phyloP scores from a whole-genome alignment of 495 filamentous ascomycete species.

The Beverwykella pulmonaria region DNA sequence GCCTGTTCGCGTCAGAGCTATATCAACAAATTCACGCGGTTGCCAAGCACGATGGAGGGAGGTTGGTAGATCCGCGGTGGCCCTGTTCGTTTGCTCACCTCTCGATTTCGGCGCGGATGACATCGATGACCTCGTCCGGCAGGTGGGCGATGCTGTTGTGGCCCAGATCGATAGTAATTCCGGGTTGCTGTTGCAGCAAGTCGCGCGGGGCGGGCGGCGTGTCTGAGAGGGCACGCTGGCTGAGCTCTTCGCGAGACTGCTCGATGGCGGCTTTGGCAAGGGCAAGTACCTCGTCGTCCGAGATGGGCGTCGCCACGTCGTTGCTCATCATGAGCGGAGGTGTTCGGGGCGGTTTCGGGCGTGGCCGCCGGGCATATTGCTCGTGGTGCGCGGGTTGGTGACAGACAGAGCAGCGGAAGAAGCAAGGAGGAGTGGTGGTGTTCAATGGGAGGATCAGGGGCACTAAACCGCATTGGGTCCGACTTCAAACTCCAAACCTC shows the following conservation, averaged over 20 bases:
- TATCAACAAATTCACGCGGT: too few relatives aligned
- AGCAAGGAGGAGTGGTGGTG: too few relatives aligned
- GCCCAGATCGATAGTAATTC: conserved; percentile 86
- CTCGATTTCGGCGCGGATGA: conserved; percentile 91
- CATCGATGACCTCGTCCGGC: conserved; percentile 85
- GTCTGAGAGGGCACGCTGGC: conserved; percentile 30
- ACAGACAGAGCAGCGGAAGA: background rate
- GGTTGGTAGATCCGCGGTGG: background rate
- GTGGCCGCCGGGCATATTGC: conserved; percentile 9
- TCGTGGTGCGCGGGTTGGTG: conserved; percentile 1
- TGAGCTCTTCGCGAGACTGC: conserved; percentile 36
- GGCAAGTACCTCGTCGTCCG: conserved; percentile 39
- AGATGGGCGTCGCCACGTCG: conserved; percentile 33
- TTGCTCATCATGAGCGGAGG: conserved; percentile 37
- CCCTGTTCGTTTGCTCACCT: conserved; percentile 58
- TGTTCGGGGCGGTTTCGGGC: background rate
- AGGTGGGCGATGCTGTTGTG: conserved; percentile 77
- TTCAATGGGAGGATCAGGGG: background rate
- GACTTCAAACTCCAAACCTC: conserved; percentile 2
- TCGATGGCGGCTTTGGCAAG: conserved; percentile 36
- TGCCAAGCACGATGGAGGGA: conserved; percentile 1
- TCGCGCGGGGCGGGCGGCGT: conserved; percentile 24
- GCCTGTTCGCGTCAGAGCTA: conserved; percentile 53
- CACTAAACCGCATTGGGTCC: background rate
- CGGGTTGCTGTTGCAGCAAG: conserved; percentile 54